Evolutionary conservation across 768 basidiomycete species (phyloP).

Genomic region (Dacryopinax primogenitus): DNA sequence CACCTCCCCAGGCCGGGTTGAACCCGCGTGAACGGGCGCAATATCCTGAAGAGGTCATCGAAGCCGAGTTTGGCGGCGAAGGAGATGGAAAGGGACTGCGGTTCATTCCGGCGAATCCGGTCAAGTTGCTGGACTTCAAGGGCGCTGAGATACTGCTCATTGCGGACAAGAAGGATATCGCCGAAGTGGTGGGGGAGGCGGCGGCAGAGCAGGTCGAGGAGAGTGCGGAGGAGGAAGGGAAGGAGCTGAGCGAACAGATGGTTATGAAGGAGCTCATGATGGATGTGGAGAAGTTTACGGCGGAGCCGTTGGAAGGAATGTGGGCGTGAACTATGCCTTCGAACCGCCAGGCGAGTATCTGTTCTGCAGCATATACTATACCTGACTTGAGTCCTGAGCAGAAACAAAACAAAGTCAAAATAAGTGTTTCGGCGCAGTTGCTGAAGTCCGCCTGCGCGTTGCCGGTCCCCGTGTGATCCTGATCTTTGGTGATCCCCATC

Average conservation of each 20-base stretch:
- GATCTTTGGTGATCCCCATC: too few relatives aligned
- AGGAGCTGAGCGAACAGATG: constrained; percentile 28
- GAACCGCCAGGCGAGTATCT: too few relatives aligned
- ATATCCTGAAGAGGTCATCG: constrained; percentile 39
- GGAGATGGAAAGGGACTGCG: constrained; percentile 28
- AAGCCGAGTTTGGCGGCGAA: constrained; percentile 38
- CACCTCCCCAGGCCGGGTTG: constrained; percentile 23
- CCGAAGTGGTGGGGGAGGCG: constrained; percentile 38
- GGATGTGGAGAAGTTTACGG: constrained; percentile 32
- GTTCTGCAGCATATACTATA: neutral
- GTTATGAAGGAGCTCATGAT: constrained; percentile 38
- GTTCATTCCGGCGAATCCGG: constrained; percentile 40
- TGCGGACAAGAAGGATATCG: constrained; percentile 38
- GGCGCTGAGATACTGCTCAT: constrained; percentile 46
- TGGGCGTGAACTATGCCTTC: constrained; percentile 44
- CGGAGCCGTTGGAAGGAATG: constrained; percentile 38
- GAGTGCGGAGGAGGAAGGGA: constrained; percentile 11
- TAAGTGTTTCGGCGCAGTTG: too few relatives aligned
- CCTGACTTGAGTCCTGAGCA: too few relatives aligned
- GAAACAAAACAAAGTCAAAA: too few relatives aligned
- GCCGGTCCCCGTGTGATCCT: too few relatives aligned
- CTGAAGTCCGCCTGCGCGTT: too few relatives aligned
- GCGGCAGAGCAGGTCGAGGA: constrained; percentile 32
- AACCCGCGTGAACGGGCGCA: constrained; percentile 29
- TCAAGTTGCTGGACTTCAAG: constrained; percentile 42